Percentiles rank a stretch among this genome's conserved stretches.
Conservation (phyloP, 164 flowering plant genomes). For the Aristolochia californica region DNA sequence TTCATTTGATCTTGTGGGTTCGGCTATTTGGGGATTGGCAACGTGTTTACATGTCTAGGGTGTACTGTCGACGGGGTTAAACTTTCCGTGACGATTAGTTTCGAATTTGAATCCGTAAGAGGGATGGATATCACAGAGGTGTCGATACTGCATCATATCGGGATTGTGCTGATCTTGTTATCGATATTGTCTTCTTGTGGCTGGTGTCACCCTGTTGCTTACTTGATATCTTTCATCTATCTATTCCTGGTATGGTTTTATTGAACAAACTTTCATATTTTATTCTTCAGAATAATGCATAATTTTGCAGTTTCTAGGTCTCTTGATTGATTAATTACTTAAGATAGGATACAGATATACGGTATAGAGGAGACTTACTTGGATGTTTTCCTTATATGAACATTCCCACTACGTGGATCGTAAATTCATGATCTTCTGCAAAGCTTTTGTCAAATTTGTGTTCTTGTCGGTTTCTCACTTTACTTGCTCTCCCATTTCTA, state of each 20-base stretch:
- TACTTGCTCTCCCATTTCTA: conserved; percentile 4
- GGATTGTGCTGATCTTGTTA: conserved; percentile 43
- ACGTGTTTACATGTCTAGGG: too few relatives aligned
- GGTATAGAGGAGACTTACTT: background rate
- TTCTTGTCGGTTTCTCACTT: conserved; percentile 3
- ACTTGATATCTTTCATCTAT: conserved; percentile 42
- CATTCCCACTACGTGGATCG: background rate
- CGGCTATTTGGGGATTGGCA: too few relatives aligned
- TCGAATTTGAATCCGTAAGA: too few relatives aligned
- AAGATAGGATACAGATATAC: background rate
- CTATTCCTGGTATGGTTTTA: conserved; percentile 47
- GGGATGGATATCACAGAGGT: conserved; percentile 41
- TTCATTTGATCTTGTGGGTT: too few relatives aligned
- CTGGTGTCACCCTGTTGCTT: conserved; percentile 44
- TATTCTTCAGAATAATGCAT: too few relatives aligned
- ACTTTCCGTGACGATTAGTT: too few relatives aligned
- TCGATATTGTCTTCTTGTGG: conserved; percentile 46
- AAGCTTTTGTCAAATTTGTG: too few relatives aligned
- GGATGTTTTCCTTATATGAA: background rate
- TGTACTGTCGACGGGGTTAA: too few relatives aligned
- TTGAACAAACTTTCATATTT: background rate
- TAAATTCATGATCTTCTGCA: background rate
- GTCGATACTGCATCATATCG: conserved; percentile 67
- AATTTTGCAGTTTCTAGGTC: background rate
- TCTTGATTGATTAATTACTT: background rate